phyloP scores from a whole-genome alignment of 495 filamentous ascomycete species.

The Podospora appendiculata region DNA sequence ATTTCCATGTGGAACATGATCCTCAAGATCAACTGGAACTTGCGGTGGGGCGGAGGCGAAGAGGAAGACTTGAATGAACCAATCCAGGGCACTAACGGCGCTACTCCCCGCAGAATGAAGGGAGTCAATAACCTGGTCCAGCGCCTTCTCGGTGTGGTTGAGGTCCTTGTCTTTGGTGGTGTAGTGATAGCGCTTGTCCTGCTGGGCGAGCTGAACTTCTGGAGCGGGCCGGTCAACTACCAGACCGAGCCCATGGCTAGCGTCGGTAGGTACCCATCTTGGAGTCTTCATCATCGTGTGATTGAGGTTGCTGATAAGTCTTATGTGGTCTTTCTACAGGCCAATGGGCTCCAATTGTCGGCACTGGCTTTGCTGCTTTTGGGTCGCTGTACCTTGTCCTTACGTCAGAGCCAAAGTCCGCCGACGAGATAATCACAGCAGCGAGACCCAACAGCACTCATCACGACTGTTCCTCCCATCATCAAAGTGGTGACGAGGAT shows the following conservation, averaged over 20 bases:
- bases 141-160: conserved; percentile 37
- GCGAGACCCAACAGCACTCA: conserved; percentile 1
- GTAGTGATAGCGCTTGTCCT: conserved; percentile 48
- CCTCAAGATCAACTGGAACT: conserved; percentile 47
- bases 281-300: not conserved
- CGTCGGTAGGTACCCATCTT: conserved; percentile 35
- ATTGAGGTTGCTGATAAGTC: not conserved
- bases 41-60: conserved; percentile 16
- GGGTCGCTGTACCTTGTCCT: conserved; percentile 48
- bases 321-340: conserved; percentile 17
- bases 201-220: conserved; percentile 53
- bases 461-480: conserved; percentile 20
- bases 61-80: conserved; percentile 21
- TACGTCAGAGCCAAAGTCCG: conserved; percentile 20
- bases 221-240: conserved; percentile 37
- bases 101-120: conserved; percentile 41
- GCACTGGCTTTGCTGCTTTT: conserved; percentile 42
- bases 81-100: conserved; percentile 48
- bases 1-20: conserved; percentile 54
- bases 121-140: conserved; percentile 36
- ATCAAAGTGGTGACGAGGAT: conserved; percentile 1
- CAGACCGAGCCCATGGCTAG: conserved; percentile 49
- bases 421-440: not conserved
- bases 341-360: conserved; percentile 52
- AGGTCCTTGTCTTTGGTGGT: conserved; percentile 45